Conservation (phyloP, 2,329 filamentous ascomycete species). For the Aureobasidium subglaciale region DNA sequence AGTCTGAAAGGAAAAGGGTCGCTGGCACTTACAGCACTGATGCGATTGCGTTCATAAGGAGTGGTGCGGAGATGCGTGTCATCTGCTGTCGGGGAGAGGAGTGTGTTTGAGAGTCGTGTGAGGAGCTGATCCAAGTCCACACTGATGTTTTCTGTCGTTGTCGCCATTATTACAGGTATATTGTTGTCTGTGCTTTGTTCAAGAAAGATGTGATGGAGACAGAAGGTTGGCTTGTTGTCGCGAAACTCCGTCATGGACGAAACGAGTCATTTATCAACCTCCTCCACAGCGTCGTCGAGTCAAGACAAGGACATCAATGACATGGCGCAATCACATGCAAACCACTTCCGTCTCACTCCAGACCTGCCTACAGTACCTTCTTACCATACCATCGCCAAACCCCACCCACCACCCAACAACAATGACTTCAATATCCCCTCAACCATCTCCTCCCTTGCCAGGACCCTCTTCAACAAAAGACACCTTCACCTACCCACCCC, state of each 20-base stretch:
- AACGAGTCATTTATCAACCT: not conserved
- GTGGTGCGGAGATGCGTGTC: conserved; percentile 54
- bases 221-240: conserved; percentile 4
- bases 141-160: not conserved
- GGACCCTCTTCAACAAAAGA: too few species aligned
- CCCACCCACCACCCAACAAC: too few species aligned
- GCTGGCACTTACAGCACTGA: conserved; percentile 41
- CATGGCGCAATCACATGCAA: conserved; percentile 1
- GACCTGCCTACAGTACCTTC: too few species aligned
- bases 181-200: not conserved
- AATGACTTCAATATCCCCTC: not conserved
- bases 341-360: not conserved
- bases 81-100: conserved; percentile 53
- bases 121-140: conserved; percentile 58
- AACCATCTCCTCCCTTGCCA: not conserved
- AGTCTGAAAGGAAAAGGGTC: not conserved
- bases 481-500: conserved; percentile 37
- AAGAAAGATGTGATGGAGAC: too few species aligned
- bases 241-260: not conserved
- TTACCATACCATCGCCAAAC: too few species aligned
- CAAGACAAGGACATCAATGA: not conserved
- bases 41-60: conserved; percentile 59
- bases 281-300: not conserved
- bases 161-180: not conserved
- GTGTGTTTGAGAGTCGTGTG: conserved; percentile 55